phyloP scores from a whole-genome alignment of 331 rosid genomes.

The Prunus yedoensis region DNA sequence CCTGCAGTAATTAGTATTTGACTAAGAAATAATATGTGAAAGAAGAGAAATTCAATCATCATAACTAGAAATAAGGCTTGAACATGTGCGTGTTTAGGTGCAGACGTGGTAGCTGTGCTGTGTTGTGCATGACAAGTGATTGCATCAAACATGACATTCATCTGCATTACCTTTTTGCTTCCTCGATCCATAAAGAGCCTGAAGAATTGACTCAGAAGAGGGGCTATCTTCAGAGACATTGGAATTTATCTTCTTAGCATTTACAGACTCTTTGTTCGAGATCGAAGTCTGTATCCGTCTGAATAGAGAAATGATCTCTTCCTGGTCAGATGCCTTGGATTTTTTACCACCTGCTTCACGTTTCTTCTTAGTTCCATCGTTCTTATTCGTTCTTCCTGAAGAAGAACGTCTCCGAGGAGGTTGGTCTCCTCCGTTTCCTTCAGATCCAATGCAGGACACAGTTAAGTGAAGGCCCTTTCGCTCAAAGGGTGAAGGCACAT shows the following conservation, averaged over 20 bases:
- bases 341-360: constrained; percentile 23
- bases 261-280: constrained; percentile 25
- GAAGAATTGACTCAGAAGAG: constrained; percentile 34
- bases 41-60: not conserved
- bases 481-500: constrained; percentile 26
- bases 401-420: constrained; percentile 30
- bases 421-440: constrained; percentile 29
- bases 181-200: constrained; percentile 41
- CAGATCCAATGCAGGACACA: constrained; percentile 30
- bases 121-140: not conserved
- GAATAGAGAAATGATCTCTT: constrained; percentile 57
- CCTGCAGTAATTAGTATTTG: constrained; percentile 25
- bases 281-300: constrained; percentile 54
- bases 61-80: not conserved
- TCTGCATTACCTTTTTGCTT: constrained; percentile 37
- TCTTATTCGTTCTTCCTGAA: constrained; percentile 22
- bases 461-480: constrained; percentile 16
- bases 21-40: not conserved
- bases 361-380: constrained; percentile 25
- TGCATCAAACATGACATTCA: not conserved
- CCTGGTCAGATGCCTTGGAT: constrained; percentile 36
- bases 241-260: constrained; percentile 15
- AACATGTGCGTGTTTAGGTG: not conserved
- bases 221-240: constrained; percentile 25
- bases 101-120: not conserved